Conservation (phyloP, 495 filamentous ascomycete genomes). For the Xylaria telfairii region DNA sequence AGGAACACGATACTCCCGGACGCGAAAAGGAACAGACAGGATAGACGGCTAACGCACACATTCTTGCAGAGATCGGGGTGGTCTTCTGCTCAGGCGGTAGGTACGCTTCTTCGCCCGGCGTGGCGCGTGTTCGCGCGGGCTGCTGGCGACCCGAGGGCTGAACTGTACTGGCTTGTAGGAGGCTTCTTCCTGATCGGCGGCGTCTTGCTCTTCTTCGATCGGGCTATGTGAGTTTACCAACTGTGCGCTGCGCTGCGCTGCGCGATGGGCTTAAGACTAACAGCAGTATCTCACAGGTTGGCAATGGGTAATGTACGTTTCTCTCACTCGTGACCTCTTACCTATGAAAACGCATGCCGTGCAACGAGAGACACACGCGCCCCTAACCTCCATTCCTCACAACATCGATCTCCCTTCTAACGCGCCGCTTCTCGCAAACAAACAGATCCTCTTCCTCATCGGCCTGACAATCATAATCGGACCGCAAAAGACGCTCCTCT, state of each 20-base stretch:
- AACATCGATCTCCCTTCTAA: conserved; percentile 3
- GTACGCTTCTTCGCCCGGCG: conserved; percentile 46
- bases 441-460: conserved; percentile 92
- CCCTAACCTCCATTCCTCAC: background rate
- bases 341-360: background rate
- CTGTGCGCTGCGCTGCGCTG: background rate
- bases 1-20: background rate
- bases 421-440: conserved; percentile 21
- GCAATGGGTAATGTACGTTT: conserved; percentile 83
- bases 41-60: conserved; percentile 12
- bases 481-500: conserved; percentile 83
- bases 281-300: conserved; percentile 56
- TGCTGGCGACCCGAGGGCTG: conserved; percentile 25
- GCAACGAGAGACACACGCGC: no score
- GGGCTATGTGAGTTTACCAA: conserved; percentile 81
- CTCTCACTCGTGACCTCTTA: no score
- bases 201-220: conserved; percentile 95
- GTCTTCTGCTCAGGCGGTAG: conserved; percentile 95
- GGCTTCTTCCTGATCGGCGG: conserved; percentile 93
- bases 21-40: background rate
- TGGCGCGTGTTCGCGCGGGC: conserved; percentile 26
- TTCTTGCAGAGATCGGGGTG: conserved; percentile 80
- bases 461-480: conserved; percentile 95
- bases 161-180: conserved; percentile 56
- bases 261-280: conserved; percentile 12